Evolutionary conservation across 371 early-diverging fungal species (phyloP), one percentile per base, ranked within the genome.

Genomic region (Saksenaea vasiformis): DNA sequence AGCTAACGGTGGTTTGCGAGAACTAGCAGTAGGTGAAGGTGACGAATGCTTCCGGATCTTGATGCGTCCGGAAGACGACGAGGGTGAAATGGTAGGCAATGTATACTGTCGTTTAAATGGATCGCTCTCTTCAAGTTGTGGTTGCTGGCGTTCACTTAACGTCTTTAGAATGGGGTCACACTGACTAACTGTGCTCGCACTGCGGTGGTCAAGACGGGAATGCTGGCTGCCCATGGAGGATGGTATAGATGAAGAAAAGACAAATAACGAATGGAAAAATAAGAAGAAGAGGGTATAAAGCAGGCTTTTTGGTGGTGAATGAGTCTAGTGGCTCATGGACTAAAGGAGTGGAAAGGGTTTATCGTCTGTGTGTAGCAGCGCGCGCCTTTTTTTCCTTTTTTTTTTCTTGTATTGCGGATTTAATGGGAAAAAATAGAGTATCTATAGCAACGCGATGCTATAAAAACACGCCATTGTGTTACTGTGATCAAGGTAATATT

Each of bases 31-130:
- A 8, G 71, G 26, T 44, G 61, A 36, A 34, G 78, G 78, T 19
- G 78, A 69, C 11, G 78, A 78, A 19, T 74, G 70, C 54, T 78
- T 78, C 26, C 78, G 63, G 19, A 71, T 47, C 41, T 78, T 78
- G 58, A 78, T 69, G 10, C 73, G 73, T 19, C 69, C 69, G 3
- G 61, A 58, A 4, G 59, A 44, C 28, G 67, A 61, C 5, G 68
- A 65, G 14, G 65, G 62, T 14, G 67, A 47, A 34, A 73, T 59
- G n/a, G 66, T 57, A 11, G 78, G 78, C 56, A 78, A 60, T 10
- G 73, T 73, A 28, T 78, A 78, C 59, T 78, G 75, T 26, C 78
- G 67, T 38, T 61, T 64, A 39, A 67, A 73, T 15, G 65, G 68
- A 37, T 70, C 68, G 27, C 68, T 57, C 13, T 53, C 54, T 24